Evolutionary conservation across 2,329 filamentous ascomycete genomes (phyloP).

Genomic region (Aspergillus novoparasiticus): DNA sequence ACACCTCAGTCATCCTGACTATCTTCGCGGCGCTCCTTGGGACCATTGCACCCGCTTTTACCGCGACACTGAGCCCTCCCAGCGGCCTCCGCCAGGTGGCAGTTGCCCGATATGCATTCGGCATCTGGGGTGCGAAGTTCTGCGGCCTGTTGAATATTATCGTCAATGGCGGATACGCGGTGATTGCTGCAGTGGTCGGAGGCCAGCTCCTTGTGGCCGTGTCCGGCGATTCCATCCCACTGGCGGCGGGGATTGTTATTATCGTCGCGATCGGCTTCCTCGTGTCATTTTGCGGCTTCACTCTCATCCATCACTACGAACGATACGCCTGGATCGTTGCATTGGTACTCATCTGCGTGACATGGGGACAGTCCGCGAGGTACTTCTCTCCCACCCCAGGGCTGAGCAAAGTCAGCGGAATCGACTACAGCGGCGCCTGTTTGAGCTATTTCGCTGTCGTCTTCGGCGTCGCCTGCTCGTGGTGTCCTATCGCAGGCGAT

Average conservation of each 20-base stretch:
- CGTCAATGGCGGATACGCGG: slow-evolving; percentile 27
- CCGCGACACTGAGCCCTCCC: slow-evolving; percentile 18
- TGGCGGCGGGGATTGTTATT: slow-evolving; percentile 29
- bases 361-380: slow-evolving; percentile 18
- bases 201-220: slow-evolving; percentile 28
- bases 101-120: slow-evolving; percentile 30
- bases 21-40: slow-evolving; percentile 28
- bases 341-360: slow-evolving; percentile 24
- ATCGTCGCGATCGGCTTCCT: slow-evolving; percentile 5
- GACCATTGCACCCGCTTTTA: slow-evolving; percentile 19
- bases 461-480: slow-evolving; percentile 6
- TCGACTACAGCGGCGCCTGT: slow-evolving; percentile 27
- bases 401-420: not conserved
- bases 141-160: slow-evolving; percentile 30
- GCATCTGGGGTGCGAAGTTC: slow-evolving; percentile 32
- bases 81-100: slow-evolving; percentile 31
- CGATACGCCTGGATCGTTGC: slow-evolving; percentile 31
- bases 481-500: slow-evolving; percentile 4
- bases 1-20: slow-evolving; percentile 25
- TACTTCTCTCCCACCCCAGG: slow-evolving; percentile 17
- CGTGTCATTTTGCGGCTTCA: slow-evolving; percentile 1
- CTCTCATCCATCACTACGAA: slow-evolving; percentile 23
- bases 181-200: slow-evolving; percentile 26
- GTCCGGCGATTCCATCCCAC: slow-evolving; percentile 24
- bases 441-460: slow-evolving; percentile 44